phyloP scores from a whole-genome alignment of 345 rosid species.

The Brassica napus region Da-Ae NC_063442.1:42733501-42734000 shows the following conservation, averaged over 20 bases:
- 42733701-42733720: constrained; percentile 97
- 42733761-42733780: constrained; percentile 31
- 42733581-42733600: constrained; percentile 84
- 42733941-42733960: constrained; percentile 63
- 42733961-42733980: constrained; percentile 76
- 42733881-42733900: not conserved
- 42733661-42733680: constrained; percentile 61
- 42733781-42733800: constrained; percentile 1
- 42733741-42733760: constrained; percentile 92
- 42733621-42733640: constrained; percentile 84
- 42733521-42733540: not conserved
- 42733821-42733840: constrained; percentile 68
- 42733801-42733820: constrained; percentile 3
- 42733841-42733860: constrained; percentile 93
- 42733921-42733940: not conserved
- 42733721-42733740: constrained; percentile 64
- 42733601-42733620: constrained; percentile 90
- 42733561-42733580: constrained; percentile 23
- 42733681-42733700: constrained; percentile 90
- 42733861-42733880: constrained; percentile 85
- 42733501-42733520: constrained; percentile 49
- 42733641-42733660: constrained; percentile 74
- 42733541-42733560: constrained; percentile 9
- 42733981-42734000: constrained; percentile 82
- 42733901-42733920: not conserved